A percentile compares a stretch with the other conserved stretches of the same genome.
Evolutionary conservation across 441 rosid species (phyloP).

Genomic region (Croton setiger): DNA sequence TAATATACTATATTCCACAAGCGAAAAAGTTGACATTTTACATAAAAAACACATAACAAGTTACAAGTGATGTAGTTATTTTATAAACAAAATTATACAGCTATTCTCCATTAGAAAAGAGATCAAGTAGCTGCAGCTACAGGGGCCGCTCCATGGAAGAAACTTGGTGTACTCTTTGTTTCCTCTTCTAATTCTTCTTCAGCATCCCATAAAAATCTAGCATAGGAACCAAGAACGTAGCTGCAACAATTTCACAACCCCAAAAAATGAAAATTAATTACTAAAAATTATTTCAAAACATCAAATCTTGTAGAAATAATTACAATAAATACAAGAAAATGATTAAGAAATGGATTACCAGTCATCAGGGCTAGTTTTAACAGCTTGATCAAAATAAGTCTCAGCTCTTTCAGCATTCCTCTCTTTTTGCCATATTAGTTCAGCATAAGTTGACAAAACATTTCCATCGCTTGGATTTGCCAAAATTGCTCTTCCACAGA

Average conservation of each 20-base stretch:
- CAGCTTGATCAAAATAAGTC: conserved; percentile 50
- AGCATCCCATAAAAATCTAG: conserved; percentile 61
- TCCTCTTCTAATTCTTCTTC: conserved; percentile 42
- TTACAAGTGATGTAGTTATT: neutral
- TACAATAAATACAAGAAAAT: neutral
- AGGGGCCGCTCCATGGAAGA: conserved; percentile 27
- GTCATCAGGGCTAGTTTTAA: conserved; percentile 48
- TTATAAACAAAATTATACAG: neutral
- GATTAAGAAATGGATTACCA: conserved; percentile 31
- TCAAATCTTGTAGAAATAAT: no score
- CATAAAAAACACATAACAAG: neutral
- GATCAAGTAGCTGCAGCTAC: conserved; percentile 29
- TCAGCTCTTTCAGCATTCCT: conserved; percentile 47
- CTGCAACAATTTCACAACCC: conserved; percentile 27
- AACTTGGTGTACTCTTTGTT: conserved; percentile 16
- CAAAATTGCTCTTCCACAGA: conserved; percentile 52
- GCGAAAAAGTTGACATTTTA: neutral
- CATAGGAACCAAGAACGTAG: conserved; percentile 61
- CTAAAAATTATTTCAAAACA: neutral
- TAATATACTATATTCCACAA: neutral
- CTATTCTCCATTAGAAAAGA: neutral
- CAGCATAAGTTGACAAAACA: conserved; percentile 47
- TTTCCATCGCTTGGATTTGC: conserved; percentile 56
- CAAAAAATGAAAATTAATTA: neutral
- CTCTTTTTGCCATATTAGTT: conserved; percentile 47